These are phyloP conservation scores for Solanum corneliomulleri DNA, from an alignment of 257 asterid genomes.

Conservation along the genomic window DNA sequence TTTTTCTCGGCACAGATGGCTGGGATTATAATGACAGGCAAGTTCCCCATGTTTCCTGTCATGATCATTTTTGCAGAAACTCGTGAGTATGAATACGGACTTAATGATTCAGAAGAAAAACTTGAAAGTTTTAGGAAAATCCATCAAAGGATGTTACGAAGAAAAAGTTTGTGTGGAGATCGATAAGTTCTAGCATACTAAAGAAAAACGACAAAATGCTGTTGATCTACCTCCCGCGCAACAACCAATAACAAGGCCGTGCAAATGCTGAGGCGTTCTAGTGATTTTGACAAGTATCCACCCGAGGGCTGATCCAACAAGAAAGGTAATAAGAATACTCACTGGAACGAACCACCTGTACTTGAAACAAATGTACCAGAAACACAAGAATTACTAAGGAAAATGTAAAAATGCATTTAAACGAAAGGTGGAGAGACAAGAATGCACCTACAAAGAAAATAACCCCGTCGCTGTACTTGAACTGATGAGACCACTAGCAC, in stretches of 20 bases:
- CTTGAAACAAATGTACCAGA: neutral
- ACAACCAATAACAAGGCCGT: conserved; percentile 30
- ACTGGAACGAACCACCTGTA: conserved; percentile 31
- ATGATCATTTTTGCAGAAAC: neutral
- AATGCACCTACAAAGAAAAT: conserved; percentile 18
- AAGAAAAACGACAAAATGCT: neutral
- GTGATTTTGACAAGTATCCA: conserved; percentile 25
- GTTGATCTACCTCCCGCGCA: conserved; percentile 28
- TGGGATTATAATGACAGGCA: conserved; percentile 32
- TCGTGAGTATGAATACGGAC: neutral
- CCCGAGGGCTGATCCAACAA: conserved; percentile 27
- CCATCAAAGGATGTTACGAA: neutral
- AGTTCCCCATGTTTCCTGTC: conserved; percentile 30
- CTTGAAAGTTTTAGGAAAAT: neutral
- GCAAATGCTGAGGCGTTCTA: conserved; percentile 15
- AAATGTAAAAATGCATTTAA: neutral
- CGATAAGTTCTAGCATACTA: no score
- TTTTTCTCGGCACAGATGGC: conserved; percentile 26
- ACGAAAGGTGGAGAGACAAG: neutral
- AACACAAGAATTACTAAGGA: neutral
- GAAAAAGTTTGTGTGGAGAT: neutral
- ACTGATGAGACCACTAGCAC: conserved; percentile 24
- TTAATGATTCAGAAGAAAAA: neutral
- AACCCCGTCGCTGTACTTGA: conserved; percentile 19
- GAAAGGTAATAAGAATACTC: conserved; percentile 18